Conservation (phyloP, 208 protist genomes). For the Leishmania turanica region DNA sequence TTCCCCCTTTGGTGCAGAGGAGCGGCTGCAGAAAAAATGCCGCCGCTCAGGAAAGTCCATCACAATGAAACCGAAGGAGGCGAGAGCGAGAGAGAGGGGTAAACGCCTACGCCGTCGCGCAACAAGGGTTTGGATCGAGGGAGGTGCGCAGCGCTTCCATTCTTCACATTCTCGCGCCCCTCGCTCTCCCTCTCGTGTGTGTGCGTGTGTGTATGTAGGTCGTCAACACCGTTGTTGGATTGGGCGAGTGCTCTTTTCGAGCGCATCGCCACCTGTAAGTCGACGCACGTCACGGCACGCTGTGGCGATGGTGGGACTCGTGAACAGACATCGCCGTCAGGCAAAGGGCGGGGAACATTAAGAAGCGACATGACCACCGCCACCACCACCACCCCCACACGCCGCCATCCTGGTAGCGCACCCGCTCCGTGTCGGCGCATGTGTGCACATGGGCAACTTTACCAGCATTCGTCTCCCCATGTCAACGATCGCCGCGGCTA, state of each 20-base stretch:
- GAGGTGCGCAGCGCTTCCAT: background rate
- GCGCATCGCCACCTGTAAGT: background rate
- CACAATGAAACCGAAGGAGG: no score
- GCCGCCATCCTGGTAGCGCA: background rate
- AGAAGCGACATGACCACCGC: background rate
- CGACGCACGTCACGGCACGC: background rate
- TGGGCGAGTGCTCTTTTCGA: background rate
- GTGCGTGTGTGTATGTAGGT: background rate
- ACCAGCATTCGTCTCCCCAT: background rate
- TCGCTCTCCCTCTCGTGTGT: background rate
- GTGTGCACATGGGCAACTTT: background rate
- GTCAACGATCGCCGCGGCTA: background rate
- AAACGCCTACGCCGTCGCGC: no score
- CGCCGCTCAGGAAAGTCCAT: no score
- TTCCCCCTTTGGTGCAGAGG: no score
- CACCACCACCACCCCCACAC: background rate
- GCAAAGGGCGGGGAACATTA: background rate
- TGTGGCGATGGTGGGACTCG: background rate
- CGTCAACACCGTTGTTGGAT: background rate
- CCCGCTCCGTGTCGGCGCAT: background rate
- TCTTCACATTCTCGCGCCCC: background rate
- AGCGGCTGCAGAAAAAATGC: background rate
- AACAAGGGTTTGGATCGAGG: background rate
- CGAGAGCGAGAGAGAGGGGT: no score
- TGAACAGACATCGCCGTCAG: background rate